phyloP scores from a whole-genome alignment of 208 protist genomes.

The Acanthamoeba lenticulata region DNA sequence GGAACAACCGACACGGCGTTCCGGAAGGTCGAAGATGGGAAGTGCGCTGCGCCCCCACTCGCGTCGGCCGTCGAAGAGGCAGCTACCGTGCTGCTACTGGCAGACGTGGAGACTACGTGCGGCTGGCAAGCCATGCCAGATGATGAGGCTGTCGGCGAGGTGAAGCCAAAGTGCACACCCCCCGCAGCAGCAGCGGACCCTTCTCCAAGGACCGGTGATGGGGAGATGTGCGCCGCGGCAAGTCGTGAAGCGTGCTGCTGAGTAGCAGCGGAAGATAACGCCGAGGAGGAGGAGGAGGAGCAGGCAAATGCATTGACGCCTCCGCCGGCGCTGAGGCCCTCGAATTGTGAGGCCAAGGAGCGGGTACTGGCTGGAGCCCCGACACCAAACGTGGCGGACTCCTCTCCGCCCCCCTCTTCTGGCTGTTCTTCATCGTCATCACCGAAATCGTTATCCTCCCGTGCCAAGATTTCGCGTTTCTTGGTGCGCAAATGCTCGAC shows the following conservation, averaged over 20 bases:
- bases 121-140: too few relatives aligned
- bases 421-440: conserved; percentile 12
- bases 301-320: background rate
- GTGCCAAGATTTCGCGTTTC: conserved; percentile 25
- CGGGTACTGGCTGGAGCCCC: background rate
- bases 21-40: background rate
- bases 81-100: too few relatives aligned
- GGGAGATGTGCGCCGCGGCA: background rate
- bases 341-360: conserved; percentile 5
- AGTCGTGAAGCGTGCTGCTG: too few relatives aligned
- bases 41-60: conserved; percentile 29
- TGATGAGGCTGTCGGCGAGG: background rate
- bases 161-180: background rate
- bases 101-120: too few relatives aligned
- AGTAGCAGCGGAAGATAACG: too few relatives aligned
- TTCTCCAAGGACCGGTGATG: too few relatives aligned
- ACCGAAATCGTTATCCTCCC: conserved; percentile 14
- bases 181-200: background rate
- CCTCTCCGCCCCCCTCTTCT: conserved; percentile 1
- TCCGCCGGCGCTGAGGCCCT: background rate
- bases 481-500: conserved; percentile 25
- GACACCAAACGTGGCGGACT: too few relatives aligned
- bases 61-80: background rate
- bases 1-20: background rate
- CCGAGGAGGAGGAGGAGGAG: background rate